Evolutionary conservation across 148 eudicot genomes (phyloP).

Genomic region (Diospyros lotus): DNA sequence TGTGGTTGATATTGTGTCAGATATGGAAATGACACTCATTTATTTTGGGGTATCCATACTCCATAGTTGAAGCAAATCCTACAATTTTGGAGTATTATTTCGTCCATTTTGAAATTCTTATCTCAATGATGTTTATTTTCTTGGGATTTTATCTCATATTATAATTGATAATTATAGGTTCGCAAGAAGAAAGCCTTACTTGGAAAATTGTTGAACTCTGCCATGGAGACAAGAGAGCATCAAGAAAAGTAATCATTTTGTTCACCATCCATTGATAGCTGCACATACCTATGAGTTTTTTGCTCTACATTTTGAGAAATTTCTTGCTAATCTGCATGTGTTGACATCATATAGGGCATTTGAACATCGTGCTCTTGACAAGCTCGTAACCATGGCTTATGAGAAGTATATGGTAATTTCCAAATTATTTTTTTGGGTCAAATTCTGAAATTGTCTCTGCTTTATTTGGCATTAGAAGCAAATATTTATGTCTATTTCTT

Average conservation of each 20-base stretch:
- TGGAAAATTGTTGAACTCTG: constrained; percentile 35
- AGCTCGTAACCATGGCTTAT: constrained; percentile 54
- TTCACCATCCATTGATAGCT: neutral
- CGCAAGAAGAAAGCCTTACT: constrained; percentile 38
- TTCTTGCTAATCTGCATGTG: constrained; percentile 12
- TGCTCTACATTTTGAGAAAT: neutral
- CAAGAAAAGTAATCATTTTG: constrained; percentile 53
- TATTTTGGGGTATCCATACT: too few relatives aligned
- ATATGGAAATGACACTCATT: neutral
- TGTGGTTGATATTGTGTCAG: too few relatives aligned
- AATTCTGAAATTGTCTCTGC: neutral
- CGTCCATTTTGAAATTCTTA: too few relatives aligned
- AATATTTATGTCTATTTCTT: neutral
- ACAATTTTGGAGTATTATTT: too few relatives aligned
- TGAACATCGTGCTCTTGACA: constrained; percentile 54
- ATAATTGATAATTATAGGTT: constrained; percentile 28
- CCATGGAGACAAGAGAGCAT: constrained; percentile 35
- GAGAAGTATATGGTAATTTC: constrained; percentile 61
- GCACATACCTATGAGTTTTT: neutral
- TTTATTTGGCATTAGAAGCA: constrained; percentile 11
- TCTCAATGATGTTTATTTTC: too few relatives aligned
- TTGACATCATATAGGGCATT: constrained; percentile 39
- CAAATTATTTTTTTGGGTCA: neutral
- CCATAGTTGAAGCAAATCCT: too few relatives aligned
- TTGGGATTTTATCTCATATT: constrained; percentile 17